Percentiles rank a stretch among this genome's conserved stretches.
Evolutionary conservation across 2,329 filamentous ascomycete species (phyloP).

Genomic region (Diplocarpon rosae): DNA sequence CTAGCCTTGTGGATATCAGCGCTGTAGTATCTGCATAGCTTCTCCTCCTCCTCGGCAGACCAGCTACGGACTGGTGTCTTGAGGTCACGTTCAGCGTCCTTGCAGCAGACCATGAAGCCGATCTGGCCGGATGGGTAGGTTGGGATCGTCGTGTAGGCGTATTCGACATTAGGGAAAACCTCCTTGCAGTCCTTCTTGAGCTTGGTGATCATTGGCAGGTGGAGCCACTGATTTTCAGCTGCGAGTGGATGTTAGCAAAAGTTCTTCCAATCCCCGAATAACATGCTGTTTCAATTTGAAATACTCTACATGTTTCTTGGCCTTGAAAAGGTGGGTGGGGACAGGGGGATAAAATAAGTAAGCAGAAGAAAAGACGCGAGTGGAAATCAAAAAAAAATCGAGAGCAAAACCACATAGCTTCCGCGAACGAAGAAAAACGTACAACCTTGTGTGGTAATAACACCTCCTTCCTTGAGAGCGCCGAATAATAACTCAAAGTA

Average conservation of each 20-base stretch:
- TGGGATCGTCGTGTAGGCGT: conserved; percentile 97
- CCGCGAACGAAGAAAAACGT: conserved; percentile 57
- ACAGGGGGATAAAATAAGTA: too few relatives aligned
- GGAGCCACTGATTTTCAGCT: conserved; percentile 99
- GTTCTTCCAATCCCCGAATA: background rate
- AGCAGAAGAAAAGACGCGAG: too few relatives aligned
- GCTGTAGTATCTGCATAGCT: conserved; percentile 95
- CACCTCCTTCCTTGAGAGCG: conserved; percentile 86
- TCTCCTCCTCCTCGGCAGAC: conserved; percentile 79
- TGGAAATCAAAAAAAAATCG: conserved; percentile 1
- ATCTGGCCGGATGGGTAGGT: conserved; percentile 99
- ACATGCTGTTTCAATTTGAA: background rate
- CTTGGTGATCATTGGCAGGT: conserved; percentile 84
- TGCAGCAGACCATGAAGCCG: conserved; percentile 99
- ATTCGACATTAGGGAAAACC: conserved; percentile 96
- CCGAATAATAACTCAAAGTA: conserved; percentile 93
- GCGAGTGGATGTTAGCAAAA: conserved; percentile 11
- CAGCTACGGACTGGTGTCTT: conserved; percentile 75
- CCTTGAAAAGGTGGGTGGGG: too few relatives aligned
- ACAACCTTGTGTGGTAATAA: conserved; percentile 99
- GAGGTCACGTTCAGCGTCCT: conserved; percentile 77
- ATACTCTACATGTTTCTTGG: background rate
- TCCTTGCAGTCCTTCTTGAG: conserved; percentile 95
- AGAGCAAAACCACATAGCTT: conserved; percentile 9
- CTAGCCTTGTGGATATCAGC: conserved; percentile 89